Base-by-base conservation (phyloP, 2,329 filamentous ascomycete genomes). In the Thermothelomyces thermophilus region DNA sequence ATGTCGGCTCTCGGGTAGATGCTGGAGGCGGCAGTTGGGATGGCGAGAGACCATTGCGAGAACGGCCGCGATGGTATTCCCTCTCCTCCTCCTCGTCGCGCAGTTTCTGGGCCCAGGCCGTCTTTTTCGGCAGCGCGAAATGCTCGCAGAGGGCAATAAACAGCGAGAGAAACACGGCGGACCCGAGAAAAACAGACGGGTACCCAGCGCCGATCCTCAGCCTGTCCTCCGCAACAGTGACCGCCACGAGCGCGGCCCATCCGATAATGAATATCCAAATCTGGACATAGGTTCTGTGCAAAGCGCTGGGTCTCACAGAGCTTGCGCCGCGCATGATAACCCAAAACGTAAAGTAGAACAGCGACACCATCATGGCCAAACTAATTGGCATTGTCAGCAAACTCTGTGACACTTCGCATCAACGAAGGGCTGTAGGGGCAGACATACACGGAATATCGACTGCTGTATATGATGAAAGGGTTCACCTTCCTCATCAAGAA, bases 391-490 rank as follows among this genome's bases (percentile, higher is more conserved):
- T 2, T 19, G 56, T 62, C 44, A 63, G 58, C 39, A 22, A 0
- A 5, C n/a, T n/a, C n/a, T n/a, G n/a, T n/a, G n/a, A n/a, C n/a
- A n/a, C n/a, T n/a, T n/a, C n/a, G n/a, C n/a, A n/a, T n/a, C n/a
- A n/a, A n/a, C n/a, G n/a, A n/a, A n/a, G n/a, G n/a, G n/a, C n/a
- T n/a, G n/a, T n/a, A n/a, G n/a, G n/a, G n/a, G n/a, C n/a, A n/a
- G 8, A 69, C 74, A 66, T 63, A 77, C 62, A 96, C 85, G 5
- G 87, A 76, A 64, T 93, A 97, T 41, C 83, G 77, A 60, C 86
- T 94, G 68, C 88, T 90, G 70, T 96, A 93, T n/a, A 93, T 73
- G 60, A 97, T 89, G 60, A 88, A 79, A 1, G 91, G 90, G 63
- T 97, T 97, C 63, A 91, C 71, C 66, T 93, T 94, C 33, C 80